Percentiles rank a stretch among this genome's conserved stretches.
Evolutionary conservation across 345 rosid species (phyloP).

Genomic region (Salix dunnii): DNA sequence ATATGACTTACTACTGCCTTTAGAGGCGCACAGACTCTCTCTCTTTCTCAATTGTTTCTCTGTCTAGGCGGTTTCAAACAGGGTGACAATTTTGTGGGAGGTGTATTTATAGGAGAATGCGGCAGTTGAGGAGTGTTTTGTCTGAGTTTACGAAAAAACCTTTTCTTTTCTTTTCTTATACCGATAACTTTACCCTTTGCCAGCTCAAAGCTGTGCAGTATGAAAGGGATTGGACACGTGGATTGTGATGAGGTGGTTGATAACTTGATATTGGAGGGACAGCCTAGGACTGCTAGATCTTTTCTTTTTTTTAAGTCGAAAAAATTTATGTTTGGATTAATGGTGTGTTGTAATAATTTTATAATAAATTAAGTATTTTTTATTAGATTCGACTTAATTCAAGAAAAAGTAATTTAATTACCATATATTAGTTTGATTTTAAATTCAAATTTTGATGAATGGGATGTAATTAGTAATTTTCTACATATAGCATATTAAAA

Average conservation of each 20-base stretch:
- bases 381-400: not conserved
- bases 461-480: not conserved
- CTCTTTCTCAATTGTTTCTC: constrained; percentile 14
- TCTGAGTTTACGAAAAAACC: constrained; percentile 34
- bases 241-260: constrained; percentile 1
- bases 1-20: constrained; percentile 1
- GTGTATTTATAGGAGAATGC: constrained; percentile 39
- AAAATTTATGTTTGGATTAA: not conserved
- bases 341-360: not conserved
- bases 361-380: not conserved
- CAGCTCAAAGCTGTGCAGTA: not conserved
- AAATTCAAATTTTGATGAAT: not conserved
- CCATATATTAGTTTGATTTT: not conserved
- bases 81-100: not conserved
- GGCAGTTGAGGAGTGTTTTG: not conserved
- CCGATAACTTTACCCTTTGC: not conserved
- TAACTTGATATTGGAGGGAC: too few species aligned
- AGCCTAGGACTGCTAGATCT: constrained; percentile 8
- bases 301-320: not conserved
- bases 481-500: not conserved
- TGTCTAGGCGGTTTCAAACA: constrained; percentile 5
- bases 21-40: not conserved
- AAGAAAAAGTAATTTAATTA: not conserved
- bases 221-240: constrained; percentile 12
- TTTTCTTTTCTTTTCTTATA: not conserved